phyloP scores from a whole-genome alignment of 2,329 filamentous ascomycete species.

The Pseudocercospora cruenta region DNA sequence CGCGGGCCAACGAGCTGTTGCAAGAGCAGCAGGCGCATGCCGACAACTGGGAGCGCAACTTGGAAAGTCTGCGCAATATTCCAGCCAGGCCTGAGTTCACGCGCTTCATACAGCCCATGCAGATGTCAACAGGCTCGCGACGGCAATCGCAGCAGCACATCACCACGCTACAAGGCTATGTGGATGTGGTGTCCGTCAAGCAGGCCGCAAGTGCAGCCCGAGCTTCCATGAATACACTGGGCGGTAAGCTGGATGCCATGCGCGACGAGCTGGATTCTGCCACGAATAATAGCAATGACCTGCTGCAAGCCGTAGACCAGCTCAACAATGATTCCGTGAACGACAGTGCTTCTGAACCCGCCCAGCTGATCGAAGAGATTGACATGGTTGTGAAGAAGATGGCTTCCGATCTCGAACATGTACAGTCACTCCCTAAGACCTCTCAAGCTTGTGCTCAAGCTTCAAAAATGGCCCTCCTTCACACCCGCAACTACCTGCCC shows the following conservation, averaged over 20 bases:
- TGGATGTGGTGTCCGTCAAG: constrained; percentile 73
- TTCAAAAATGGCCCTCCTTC: constrained; percentile 66
- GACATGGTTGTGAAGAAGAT: constrained; percentile 85
- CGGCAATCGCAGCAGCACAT: constrained; percentile 47
- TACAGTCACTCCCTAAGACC: constrained; percentile 69
- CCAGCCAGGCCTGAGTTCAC: constrained; percentile 69
- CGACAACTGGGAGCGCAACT: constrained; percentile 68
- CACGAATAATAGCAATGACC: constrained; percentile 48
- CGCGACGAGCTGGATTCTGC: constrained; percentile 47
- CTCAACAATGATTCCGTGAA: constrained; percentile 39
- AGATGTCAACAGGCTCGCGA: constrained; percentile 21
- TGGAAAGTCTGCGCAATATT: constrained; percentile 66
- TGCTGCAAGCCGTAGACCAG: constrained; percentile 49
- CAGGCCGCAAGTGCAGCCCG: constrained; percentile 72
- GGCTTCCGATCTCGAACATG: constrained; percentile 79
- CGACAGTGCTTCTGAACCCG: constrained; percentile 57
- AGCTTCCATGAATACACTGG: constrained; percentile 65
- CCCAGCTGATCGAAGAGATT: constrained; percentile 78
- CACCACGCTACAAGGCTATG: constrained; percentile 71
- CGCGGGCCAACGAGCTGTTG: constrained; percentile 70
- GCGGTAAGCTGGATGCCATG: constrained; percentile 55
- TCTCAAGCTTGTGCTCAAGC: constrained; percentile 65
- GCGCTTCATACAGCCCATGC: constrained; percentile 43
- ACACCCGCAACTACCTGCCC: constrained; percentile 66
- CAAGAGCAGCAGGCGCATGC: constrained; percentile 69